Evolutionary conservation across 1,284 basidiomycete genomes (phyloP), one percentile per base, ranked within the genome.

Genomic region (Ustilago cynodontis): DNA sequence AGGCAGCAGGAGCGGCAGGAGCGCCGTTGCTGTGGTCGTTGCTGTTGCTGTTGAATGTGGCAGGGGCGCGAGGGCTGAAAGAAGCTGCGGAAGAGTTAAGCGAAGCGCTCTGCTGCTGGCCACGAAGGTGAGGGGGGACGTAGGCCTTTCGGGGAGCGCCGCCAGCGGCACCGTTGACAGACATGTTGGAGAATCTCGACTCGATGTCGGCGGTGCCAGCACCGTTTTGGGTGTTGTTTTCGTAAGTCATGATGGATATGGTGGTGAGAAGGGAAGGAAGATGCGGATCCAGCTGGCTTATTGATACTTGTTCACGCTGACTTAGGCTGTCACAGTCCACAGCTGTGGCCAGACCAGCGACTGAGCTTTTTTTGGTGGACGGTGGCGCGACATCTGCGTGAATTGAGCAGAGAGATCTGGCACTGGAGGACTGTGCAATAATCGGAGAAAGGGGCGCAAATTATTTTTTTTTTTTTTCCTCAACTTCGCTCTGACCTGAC

Each of bases 91-190:
- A 65, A 13, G 80, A 76, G 70, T 75, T 80, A 60, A 82, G 75
- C 39, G 89, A 87, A 43, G 71, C 65, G 55, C 22, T 51, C 28
- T 67, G 58, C 28, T 67, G 58, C 63, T 70, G 60, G 87, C 88
- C 89, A 88, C 93, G 91, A 90, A 94, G 87, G 88, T 96, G 94
- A 86, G 94, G 94, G 82, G 94, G 94, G 81, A 97, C 93, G 89
- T 97, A 97, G 80, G 94, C 91, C 85, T 93, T 91, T 89, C 92
- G 92, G 80, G 63, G 87, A 89, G 64, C 87, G 89, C 75, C 78
- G 69, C 80, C 80, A 62, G 68, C 76, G 65, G 71, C 70, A 51
- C 74, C 77, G 52, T 70, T 71, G 55, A 81, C 79, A 43, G 71
- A 74, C 79, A 81, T 78, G 70, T 79, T 77, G 58, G 77, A 90